These are phyloP conservation scores for Plectosphaerella plurivora DNA, from an alignment of 2,329 filamentous ascomycete genomes.

Conservation along the genomic window DNA sequence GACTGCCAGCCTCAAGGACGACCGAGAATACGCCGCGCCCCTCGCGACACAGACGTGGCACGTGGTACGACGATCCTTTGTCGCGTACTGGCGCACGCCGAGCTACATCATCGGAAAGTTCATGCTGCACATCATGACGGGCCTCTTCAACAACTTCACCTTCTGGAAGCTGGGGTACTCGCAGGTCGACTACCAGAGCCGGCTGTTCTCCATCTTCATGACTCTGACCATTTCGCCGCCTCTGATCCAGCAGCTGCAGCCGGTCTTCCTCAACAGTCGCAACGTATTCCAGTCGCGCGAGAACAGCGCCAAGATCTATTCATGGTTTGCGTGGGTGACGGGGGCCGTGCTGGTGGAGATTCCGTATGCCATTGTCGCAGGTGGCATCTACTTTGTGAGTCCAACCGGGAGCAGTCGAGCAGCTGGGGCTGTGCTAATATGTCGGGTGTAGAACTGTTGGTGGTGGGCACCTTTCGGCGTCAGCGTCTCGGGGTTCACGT, in stretches of 20 bases:
- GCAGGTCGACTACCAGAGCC: conserved; percentile 61
- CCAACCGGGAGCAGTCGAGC: background rate
- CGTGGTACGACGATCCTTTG: conserved; percentile 54
- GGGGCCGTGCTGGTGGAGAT: conserved; percentile 65
- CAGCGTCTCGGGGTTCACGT: conserved; percentile 46
- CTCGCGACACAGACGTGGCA: conserved; percentile 46
- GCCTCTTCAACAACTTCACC: conserved; percentile 66
- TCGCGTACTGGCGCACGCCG: conserved; percentile 62
- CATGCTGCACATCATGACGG: conserved; percentile 56
- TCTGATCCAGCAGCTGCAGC: conserved; percentile 73
- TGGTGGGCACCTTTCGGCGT: conserved; percentile 48
- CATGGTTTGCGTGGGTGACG: conserved; percentile 66
- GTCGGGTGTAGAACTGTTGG: conserved; percentile 40
- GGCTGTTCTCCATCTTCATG: conserved; percentile 74
- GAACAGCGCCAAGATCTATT: conserved; percentile 74
- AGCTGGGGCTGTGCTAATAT: background rate
- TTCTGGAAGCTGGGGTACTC: conserved; percentile 59
- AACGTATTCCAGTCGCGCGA: conserved; percentile 69
- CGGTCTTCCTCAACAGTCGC: conserved; percentile 62
- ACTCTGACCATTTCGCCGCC: conserved; percentile 70
- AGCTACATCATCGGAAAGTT: conserved; percentile 61
- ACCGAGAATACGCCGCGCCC: conserved; percentile 61
- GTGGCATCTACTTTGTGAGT: conserved; percentile 52
- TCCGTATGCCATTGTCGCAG: conserved; percentile 63
- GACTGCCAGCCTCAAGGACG: conserved; percentile 36